phyloP scores from a whole-genome alignment of 768 basidiomycete genomes.

The Ramaria rubella region DNA sequence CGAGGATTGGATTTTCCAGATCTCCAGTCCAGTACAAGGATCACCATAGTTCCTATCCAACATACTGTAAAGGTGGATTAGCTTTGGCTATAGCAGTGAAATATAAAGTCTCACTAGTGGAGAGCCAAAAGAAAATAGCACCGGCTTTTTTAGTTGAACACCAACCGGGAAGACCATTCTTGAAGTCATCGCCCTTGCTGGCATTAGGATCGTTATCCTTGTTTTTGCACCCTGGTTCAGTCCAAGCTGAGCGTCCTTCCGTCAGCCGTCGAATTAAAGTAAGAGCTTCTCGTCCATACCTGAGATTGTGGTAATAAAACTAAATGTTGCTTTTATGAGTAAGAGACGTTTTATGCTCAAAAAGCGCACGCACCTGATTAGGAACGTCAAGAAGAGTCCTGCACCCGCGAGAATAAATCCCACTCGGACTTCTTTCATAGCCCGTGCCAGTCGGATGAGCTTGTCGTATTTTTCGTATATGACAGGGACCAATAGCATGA shows the following conservation, averaged over 20 bases:
- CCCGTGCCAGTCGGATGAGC: slow-evolving; percentile 66
- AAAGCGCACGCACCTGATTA: slow-evolving; percentile 58
- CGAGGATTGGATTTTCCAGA: slow-evolving; percentile 48
- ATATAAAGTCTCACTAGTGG: slow-evolving; percentile 49
- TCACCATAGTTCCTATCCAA: slow-evolving; percentile 64
- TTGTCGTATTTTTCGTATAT: slow-evolving; percentile 83
- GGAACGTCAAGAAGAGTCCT: slow-evolving; percentile 57
- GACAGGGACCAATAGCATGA: slow-evolving; percentile 73
- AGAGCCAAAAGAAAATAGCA: slow-evolving; percentile 84
- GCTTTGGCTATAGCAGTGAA: not conserved
- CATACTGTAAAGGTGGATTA: slow-evolving; percentile 41
- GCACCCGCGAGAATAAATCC: slow-evolving; percentile 74
- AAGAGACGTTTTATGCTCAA: slow-evolving; percentile 9
- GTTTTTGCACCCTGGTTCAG: slow-evolving; percentile 84
- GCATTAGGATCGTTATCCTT: slow-evolving; percentile 76
- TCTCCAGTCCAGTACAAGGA: slow-evolving; percentile 73
- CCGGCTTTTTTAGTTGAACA: slow-evolving; percentile 91
- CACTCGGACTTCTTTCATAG: slow-evolving; percentile 76
- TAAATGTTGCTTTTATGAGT: slow-evolving; percentile 1
- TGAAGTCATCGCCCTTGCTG: slow-evolving; percentile 46
- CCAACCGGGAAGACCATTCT: slow-evolving; percentile 67
- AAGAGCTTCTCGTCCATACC: slow-evolving; percentile 1
- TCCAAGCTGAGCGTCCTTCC: slow-evolving; percentile 62
- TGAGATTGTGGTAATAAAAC: slow-evolving; percentile 21
- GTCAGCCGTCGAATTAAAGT: not conserved